Evolutionary conservation across 176 grass and related monocot species (phyloP).

Genomic region (Secale cereale): DNA sequence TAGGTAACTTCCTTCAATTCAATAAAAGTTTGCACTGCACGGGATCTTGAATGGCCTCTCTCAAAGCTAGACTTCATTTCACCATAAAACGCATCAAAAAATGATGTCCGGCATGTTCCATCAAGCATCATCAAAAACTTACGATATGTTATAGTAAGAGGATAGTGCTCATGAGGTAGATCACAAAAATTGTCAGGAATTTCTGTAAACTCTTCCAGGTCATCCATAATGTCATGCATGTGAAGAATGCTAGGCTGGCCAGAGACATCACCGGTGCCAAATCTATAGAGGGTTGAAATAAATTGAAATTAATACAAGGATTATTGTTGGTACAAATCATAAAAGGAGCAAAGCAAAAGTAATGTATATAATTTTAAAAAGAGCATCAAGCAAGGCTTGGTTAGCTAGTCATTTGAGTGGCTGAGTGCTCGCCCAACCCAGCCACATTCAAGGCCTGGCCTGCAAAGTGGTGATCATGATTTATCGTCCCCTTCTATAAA

Average conservation of each 20-base stretch:
- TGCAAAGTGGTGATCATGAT: neutral
- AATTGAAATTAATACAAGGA: neutral
- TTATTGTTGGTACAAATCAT: neutral
- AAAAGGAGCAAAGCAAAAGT: neutral
- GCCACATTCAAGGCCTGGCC: neutral
- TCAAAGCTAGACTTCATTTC: constrained; percentile 33
- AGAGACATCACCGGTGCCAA: constrained; percentile 39
- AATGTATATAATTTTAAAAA: neutral
- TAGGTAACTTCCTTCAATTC: constrained; percentile 70
- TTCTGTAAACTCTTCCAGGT: constrained; percentile 54
- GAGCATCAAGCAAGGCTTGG: neutral
- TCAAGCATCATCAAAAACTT: constrained; percentile 93
- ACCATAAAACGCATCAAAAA: constrained; percentile 63
- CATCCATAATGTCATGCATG: constrained; percentile 61
- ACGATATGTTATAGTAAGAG: constrained; percentile 63
- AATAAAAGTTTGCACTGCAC: constrained; percentile 53
- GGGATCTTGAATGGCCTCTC: constrained; percentile 49
- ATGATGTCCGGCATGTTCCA: constrained; percentile 62
- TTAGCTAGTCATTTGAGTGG: neutral
- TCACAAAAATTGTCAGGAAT: constrained; percentile 43
- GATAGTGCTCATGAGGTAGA: constrained; percentile 32
- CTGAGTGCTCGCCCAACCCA: neutral
- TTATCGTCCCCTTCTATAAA: neutral
- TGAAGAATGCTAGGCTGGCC: constrained; percentile 26
- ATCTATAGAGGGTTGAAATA: constrained; percentile 36